Evolutionary conservation across 352 stramenopile species (phyloP), one percentile per base, ranked within the genome.

Genomic region (Aphanomyces invadans): DNA sequence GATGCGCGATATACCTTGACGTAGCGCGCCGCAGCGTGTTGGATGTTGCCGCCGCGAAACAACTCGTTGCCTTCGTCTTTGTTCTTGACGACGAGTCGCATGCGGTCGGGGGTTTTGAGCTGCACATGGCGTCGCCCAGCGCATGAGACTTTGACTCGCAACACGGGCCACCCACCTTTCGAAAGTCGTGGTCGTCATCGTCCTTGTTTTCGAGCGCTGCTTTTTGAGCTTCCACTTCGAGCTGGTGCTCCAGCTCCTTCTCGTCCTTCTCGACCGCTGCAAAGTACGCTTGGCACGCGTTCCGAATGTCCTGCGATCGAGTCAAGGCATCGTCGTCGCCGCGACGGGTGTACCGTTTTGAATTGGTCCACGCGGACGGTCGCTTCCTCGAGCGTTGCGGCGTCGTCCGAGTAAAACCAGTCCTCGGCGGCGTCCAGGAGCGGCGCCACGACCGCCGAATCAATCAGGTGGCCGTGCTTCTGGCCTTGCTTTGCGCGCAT

Each of bases 41-140:
- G 81, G 75, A 85, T 78, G 74, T 97, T 97, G 59, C 91, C 88
- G 57, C 88, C 91, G 62, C 88, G 86, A 75, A 97, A 97, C 1
- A 97, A 82, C 67, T 97, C 90, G 49, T 89, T 98, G 65, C 91
- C 92, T 69, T 98, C 92, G 38, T 98, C 91, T 79, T 98, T 98
- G 75, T 98, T 98, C 72, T 96, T 96, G 28, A 80, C 73, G 32
- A 97, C 87, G 65, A 97, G 87, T n/a, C 89, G 79, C 89, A 97
- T 97, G 46, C 91, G 88, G 53, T 97, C 89, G 17, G 84, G 81
- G 66, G 96, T 97, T 65, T 92, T 95, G 3, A 98, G 87, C 72
- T 67, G 39, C 25, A 15, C 3, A 66, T 52, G 21, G 23, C 21
- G 31, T 26, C n/a, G 23, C 3, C 5, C 23, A 5, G 17, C 4